Evolutionary conservation across 2,329 filamentous ascomycete species (phyloP).

Genomic region (Volutella citrinella): DNA sequence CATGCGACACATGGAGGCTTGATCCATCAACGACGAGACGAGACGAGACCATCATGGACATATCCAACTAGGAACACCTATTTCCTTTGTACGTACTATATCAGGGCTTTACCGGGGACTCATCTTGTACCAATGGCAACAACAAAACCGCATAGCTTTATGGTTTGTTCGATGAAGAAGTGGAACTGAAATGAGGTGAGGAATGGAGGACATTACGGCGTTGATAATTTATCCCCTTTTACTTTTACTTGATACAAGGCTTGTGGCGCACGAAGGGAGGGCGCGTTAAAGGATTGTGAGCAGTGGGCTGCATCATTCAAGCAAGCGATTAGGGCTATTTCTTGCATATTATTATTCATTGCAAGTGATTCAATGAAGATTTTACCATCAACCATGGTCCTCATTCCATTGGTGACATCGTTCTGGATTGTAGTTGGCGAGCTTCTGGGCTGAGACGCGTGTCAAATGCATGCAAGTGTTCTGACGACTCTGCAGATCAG

Average conservation of each 20-base stretch:
- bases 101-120: constrained; percentile 12
- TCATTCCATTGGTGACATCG: too few relatives aligned
- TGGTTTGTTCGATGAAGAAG: constrained; percentile 7
- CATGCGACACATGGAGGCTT: constrained; percentile 24
- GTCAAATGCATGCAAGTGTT: too few relatives aligned
- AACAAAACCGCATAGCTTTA: constrained; percentile 14
- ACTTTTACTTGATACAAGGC: constrained; percentile 16
- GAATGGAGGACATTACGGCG: constrained; percentile 19
- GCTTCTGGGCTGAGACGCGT: too few relatives aligned
- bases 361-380: too few relatives aligned
- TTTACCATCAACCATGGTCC: too few relatives aligned
- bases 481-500: too few relatives aligned
- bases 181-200: constrained; percentile 14
- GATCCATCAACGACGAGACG: constrained; percentile 28
- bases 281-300: constrained; percentile 16
- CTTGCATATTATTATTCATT: too few relatives aligned
- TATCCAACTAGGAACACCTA: constrained; percentile 21
- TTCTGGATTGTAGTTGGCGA: too few relatives aligned
- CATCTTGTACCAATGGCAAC: constrained; percentile 24
- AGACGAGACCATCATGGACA: constrained; percentile 31
- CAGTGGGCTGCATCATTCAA: constrained; percentile 23
- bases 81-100: constrained; percentile 29
- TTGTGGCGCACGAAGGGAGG: constrained; percentile 18
- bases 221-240: constrained; percentile 15
- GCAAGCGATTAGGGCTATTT: constrained; percentile 12